Evolutionary conservation across 2,329 filamentous ascomycete species (phyloP).

Genomic region (Neofusicoccum kwambonambiense): DNA sequence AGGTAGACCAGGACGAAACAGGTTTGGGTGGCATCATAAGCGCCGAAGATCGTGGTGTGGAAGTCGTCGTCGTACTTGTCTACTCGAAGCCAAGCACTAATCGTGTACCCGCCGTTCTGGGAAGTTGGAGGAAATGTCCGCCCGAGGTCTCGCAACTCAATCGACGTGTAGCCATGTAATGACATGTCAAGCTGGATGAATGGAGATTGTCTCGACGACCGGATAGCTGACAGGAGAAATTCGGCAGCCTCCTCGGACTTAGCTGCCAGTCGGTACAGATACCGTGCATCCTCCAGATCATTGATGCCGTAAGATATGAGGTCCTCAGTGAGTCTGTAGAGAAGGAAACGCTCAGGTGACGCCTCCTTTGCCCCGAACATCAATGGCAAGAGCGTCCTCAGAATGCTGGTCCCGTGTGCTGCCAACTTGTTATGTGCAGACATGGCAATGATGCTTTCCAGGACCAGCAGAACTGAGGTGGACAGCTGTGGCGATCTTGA

Average conservation of each 20-base stretch:
- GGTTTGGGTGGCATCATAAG: constrained; percentile 86
- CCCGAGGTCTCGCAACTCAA: constrained; percentile 85
- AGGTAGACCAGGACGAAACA: constrained; percentile 94
- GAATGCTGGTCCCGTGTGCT: constrained; percentile 35
- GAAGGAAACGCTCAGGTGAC: constrained; percentile 34
- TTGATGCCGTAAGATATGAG: constrained; percentile 75
- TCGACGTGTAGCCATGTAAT: constrained; percentile 79
- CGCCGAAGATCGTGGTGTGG: constrained; percentile 94
- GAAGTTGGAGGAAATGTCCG: constrained; percentile 79
- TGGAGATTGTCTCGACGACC: constrained; percentile 71
- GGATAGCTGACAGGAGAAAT: constrained; percentile 73
- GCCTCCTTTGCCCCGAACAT: constrained; percentile 24
- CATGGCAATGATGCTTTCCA: constrained; percentile 33
- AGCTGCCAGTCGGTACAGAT: constrained; percentile 63
- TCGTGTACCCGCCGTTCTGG: constrained; percentile 76
- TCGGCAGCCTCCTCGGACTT: constrained; percentile 56
- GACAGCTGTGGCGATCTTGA: constrained; percentile 36
- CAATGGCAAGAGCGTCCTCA: constrained; percentile 35
- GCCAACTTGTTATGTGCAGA: constrained; percentile 40
- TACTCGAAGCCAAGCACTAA: constrained; percentile 84
- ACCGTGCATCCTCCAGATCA: constrained; percentile 77
- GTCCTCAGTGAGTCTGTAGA: constrained; percentile 66
- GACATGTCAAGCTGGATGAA: constrained; percentile 95
- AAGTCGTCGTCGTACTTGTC: constrained; percentile 80
- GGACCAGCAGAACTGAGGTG: constrained; percentile 35